These are phyloP conservation scores for Citrus mangshanensis DNA, from an alignment of 345 rosid species.

Conservation along the genomic window DNA sequence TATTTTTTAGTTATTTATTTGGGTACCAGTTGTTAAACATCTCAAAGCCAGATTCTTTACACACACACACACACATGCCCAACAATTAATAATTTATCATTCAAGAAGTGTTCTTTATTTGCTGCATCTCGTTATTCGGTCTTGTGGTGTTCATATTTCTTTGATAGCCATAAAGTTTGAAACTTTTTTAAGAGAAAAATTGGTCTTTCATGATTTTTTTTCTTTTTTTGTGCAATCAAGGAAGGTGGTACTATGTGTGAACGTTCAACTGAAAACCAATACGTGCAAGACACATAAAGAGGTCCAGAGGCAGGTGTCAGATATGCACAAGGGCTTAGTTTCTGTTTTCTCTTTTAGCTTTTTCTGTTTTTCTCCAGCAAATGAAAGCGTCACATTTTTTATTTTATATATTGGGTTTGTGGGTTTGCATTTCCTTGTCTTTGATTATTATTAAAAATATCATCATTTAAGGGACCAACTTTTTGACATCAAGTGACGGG, in stretches of 20 bases:
- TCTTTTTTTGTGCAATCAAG: neutral
- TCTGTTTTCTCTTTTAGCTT: constrained; percentile 13
- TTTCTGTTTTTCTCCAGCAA: neutral
- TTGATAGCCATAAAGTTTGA: constrained; percentile 2
- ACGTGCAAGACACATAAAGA: constrained; percentile 40
- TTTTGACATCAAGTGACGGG: constrained; percentile 34
- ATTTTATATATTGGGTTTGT: neutral
- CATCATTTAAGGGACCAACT: constrained; percentile 2
- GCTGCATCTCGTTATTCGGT: neutral
- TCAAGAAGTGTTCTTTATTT: constrained; percentile 16
- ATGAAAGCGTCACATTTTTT: constrained; percentile 4
- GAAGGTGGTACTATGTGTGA: constrained; percentile 13
- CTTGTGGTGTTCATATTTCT: neutral
- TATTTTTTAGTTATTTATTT: neutral
- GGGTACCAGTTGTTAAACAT: neutral
- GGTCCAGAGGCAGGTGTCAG: constrained; percentile 45
- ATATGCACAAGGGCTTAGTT: constrained; percentile 18
- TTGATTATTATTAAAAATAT: neutral
- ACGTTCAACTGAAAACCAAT: constrained; percentile 4
- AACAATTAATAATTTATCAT: neutral
- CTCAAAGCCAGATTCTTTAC: constrained; percentile 1
- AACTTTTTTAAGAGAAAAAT: neutral
- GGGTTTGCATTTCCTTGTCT: constrained; percentile 12
- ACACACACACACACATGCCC: constrained; percentile 7
- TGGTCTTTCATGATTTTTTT: neutral